These are phyloP conservation scores for Thecaphora frezii DNA, from an alignment of 1,284 basidiomycete genomes.

Conservation along the genomic window DNA sequence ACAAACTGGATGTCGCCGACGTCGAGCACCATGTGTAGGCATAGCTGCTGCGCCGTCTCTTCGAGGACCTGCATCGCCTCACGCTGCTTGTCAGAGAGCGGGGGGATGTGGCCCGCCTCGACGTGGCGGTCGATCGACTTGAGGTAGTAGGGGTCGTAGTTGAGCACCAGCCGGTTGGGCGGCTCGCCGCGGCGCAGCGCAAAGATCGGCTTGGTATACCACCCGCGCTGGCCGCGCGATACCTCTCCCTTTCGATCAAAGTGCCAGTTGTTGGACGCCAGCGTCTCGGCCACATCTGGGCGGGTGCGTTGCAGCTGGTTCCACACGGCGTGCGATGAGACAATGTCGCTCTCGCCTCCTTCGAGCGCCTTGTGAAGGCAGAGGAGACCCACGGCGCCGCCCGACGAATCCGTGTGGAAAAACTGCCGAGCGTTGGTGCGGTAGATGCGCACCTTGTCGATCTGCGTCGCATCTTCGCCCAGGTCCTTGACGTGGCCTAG, in stretches of 20 bases:
- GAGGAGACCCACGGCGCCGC: conserved; percentile 61
- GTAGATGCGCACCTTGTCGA: conserved; percentile 62
- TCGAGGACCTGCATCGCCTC: conserved; percentile 62
- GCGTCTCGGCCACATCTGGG: conserved; percentile 61
- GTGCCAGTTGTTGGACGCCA: conserved; percentile 52
- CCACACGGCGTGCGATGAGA: conserved; percentile 61
- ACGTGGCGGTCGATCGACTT: conserved; percentile 45
- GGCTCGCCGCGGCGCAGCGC: conserved; percentile 31
- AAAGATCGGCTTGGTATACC: conserved; percentile 36
- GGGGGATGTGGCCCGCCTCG: conserved; percentile 60
- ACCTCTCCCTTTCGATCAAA: conserved; percentile 54
- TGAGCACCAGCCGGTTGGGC: conserved; percentile 30
- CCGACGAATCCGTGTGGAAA: conserved; percentile 59
- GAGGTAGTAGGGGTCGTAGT: conserved; percentile 56
- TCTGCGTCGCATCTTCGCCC: conserved; percentile 62
- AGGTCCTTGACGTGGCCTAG: conserved; percentile 62
- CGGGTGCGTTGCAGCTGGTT: conserved; percentile 61
- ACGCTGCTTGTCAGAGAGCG: conserved; percentile 53
- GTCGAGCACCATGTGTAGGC: conserved; percentile 61
- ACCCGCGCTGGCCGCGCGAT: conserved; percentile 27
- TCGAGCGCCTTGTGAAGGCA: conserved; percentile 61
- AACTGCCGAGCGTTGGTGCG: conserved; percentile 61
- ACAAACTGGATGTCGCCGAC: conserved; percentile 59
- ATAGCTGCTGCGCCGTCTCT: conserved; percentile 59
- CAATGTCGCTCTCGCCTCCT: conserved; percentile 62